Conservation (phyloP, 305 asterid genomes). For the Lippia alba region DNA sequence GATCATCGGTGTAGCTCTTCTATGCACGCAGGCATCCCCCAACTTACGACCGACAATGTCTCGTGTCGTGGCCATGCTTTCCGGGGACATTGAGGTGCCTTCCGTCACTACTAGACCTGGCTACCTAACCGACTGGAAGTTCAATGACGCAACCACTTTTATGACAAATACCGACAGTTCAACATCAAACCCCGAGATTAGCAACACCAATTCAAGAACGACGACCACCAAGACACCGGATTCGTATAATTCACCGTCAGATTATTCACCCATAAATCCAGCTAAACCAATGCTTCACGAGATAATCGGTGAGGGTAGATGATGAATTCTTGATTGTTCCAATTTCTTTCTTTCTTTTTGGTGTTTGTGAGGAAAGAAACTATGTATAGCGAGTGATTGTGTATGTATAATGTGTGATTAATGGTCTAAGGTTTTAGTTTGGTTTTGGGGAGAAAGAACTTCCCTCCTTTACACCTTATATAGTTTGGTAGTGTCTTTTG, state of each 20-base stretch:
- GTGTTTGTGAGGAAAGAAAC: not conserved
- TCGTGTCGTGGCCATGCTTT: constrained; percentile 83
- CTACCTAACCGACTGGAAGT: constrained; percentile 78
- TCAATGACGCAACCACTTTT: constrained; percentile 55
- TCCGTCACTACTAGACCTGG: constrained; percentile 62
- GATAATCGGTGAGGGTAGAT: constrained; percentile 58
- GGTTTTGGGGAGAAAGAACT: not conserved
- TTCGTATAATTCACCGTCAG: constrained; percentile 32
- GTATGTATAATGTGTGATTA: not conserved
- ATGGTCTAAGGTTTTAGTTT: no score
- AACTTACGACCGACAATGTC: constrained; percentile 78
- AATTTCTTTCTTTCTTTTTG: not conserved
- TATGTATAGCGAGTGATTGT: no score
- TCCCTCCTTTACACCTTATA: no score
- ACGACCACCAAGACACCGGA: constrained; percentile 26
- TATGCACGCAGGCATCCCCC: constrained; percentile 87
- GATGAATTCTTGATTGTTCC: constrained; percentile 15
- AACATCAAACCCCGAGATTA: constrained; percentile 17
- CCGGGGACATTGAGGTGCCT: constrained; percentile 75
- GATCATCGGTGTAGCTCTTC: constrained; percentile 65
- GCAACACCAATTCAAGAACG: constrained; percentile 24
- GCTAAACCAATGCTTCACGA: constrained; percentile 49
- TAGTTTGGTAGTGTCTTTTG: not conserved
- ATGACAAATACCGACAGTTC: constrained; percentile 32
- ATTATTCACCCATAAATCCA: constrained; percentile 36